Conservation (phyloP, 345 rosid genomes). For the Heritiera fomes region DNA sequence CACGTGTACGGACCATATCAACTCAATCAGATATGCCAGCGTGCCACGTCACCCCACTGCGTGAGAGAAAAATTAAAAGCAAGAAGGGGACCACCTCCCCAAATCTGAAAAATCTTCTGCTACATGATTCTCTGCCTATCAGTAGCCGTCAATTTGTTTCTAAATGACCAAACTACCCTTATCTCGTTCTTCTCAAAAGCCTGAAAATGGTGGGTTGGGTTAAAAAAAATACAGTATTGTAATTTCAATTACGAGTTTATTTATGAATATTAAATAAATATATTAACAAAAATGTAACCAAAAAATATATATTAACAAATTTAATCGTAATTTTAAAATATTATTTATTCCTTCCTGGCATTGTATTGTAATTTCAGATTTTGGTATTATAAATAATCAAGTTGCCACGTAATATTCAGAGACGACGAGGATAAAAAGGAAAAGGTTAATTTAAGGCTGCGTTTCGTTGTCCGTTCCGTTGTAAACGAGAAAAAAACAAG, state of each 20-base stretch:
- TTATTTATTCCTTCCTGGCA: too few relatives aligned
- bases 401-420: not conserved
- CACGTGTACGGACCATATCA: constrained; percentile 21
- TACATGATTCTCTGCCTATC: constrained; percentile 39
- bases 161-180: constrained; percentile 24
- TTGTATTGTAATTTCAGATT: too few relatives aligned
- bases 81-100: constrained; percentile 17
- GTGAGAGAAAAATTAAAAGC: not conserved
- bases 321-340: too few relatives aligned
- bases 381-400: not conserved
- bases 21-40: not conserved
- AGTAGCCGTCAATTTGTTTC: constrained; percentile 38
- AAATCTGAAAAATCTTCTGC: constrained; percentile 44
- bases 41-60: constrained; percentile 11
- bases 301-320: too few relatives aligned
- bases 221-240: constrained; percentile 6
- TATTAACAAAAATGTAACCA: too few relatives aligned
- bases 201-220: not conserved
- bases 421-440: not conserved
- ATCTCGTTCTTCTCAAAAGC: constrained; percentile 32
- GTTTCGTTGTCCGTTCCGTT: not conserved
- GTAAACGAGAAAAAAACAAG: not conserved
- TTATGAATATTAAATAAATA: too few relatives aligned
- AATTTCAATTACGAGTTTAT: too few relatives aligned
- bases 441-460: constrained; percentile 9